A percentile compares a stretch with the other conserved stretches of the same genome.
Conservation (phyloP, 768 basidiomycete genomes). For the Auricularia heimuer region DNA sequence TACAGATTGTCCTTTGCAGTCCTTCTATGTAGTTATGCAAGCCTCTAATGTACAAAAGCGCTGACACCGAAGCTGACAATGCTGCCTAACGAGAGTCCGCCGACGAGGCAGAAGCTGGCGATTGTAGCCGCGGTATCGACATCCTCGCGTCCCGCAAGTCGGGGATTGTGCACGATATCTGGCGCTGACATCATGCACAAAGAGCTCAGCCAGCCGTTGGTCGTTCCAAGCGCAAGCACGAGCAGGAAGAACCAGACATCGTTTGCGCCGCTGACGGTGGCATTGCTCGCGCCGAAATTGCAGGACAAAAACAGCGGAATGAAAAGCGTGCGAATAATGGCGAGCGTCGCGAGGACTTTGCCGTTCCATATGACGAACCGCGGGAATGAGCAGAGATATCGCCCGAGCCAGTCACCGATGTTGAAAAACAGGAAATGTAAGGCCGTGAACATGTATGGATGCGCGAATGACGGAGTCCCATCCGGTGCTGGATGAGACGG, state of each 20-base stretch:
- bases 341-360: conserved; percentile 48
- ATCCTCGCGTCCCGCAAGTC: conserved; percentile 61
- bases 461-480: conserved; percentile 29
- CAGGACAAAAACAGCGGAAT: conserved; percentile 83
- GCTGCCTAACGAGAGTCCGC: conserved; percentile 68
- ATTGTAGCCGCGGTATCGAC: conserved; percentile 81
- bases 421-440: conserved; percentile 73
- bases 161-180: conserved; percentile 69
- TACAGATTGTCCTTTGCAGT: too few relatives aligned
- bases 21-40: too few relatives aligned
- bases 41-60: too few relatives aligned
- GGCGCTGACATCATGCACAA: conserved; percentile 76
- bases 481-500: conserved; percentile 43
- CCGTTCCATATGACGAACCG: conserved; percentile 59
- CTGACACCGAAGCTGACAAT: conserved; percentile 55
- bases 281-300: conserved; percentile 41
- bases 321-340: conserved; percentile 66
- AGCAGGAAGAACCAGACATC: conserved; percentile 69
- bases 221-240: conserved; percentile 60
- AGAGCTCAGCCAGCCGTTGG: conserved; percentile 74
- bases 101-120: conserved; percentile 66
- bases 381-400: conserved; percentile 59
- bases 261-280: conserved; percentile 24
- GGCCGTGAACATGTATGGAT: conserved; percentile 76
- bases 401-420: conserved; percentile 59